These are phyloP conservation scores for Tremellales sp. DNA, from an alignment of 1,284 basidiomycete genomes.

Conservation along the genomic window DNA sequence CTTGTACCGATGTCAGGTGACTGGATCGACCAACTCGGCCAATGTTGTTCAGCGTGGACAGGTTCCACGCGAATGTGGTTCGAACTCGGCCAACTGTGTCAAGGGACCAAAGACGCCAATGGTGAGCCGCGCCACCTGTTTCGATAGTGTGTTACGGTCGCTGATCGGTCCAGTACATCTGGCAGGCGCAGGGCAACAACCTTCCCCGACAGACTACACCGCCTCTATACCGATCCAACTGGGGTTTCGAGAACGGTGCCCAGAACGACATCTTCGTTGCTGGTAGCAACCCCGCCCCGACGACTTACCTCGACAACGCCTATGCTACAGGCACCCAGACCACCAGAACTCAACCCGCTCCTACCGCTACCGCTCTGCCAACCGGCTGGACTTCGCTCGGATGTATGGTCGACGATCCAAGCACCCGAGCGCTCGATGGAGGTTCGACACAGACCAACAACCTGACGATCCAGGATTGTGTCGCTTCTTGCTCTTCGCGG, in stretches of 20 bases:
- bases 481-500: background rate
- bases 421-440: conserved; percentile 5
- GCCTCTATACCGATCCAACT: conserved; percentile 24
- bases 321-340: conserved; percentile 3
- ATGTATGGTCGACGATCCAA: conserved; percentile 7
- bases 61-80: conserved; percentile 33
- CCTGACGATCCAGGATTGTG: conserved; percentile 3
- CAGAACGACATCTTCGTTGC: conserved; percentile 30
- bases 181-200: conserved; percentile 49
- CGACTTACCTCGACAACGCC: conserved; percentile 5
- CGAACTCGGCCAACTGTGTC: conserved; percentile 31
- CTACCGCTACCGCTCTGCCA: conserved; percentile 17
- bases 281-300: conserved; percentile 15
- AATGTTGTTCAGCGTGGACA: conserved; percentile 54
- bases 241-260: conserved; percentile 30
- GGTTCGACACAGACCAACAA: background rate
- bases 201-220: conserved; percentile 51
- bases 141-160: conserved; percentile 55
- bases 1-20: conserved; percentile 66
- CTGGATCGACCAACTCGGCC: conserved; percentile 50
- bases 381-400: conserved; percentile 8
- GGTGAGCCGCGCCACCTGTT: conserved; percentile 53
- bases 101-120: conserved; percentile 31
- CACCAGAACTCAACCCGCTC: background rate
- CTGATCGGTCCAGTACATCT: conserved; percentile 43